Evolutionary conservation across 2,329 filamentous ascomycete species (phyloP).

Genomic region (Drechslera avenae): DNA sequence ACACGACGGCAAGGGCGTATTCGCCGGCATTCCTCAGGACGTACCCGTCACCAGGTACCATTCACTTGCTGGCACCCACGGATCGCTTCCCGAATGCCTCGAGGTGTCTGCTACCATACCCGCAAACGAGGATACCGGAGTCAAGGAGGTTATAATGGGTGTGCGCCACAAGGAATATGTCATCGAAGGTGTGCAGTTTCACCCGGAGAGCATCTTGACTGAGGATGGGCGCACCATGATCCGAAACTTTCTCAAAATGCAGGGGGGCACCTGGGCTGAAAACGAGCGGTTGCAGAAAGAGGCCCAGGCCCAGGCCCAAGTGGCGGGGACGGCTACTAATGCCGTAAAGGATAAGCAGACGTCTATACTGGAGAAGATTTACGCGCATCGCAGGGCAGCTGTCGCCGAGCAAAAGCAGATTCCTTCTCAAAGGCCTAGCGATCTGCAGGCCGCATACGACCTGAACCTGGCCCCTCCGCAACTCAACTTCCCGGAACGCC

Average conservation of each 20-base stretch:
- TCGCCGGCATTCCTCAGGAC: slow-evolving; percentile 76
- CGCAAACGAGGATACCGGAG: slow-evolving; percentile 71
- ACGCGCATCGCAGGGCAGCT: slow-evolving; percentile 74
- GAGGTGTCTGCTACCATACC: slow-evolving; percentile 88
- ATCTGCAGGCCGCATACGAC: slow-evolving; percentile 85
- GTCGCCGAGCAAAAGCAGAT: slow-evolving; percentile 82
- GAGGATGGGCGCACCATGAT: slow-evolving; percentile 88
- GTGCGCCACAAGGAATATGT: slow-evolving; percentile 89
- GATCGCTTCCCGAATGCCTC: slow-evolving; percentile 81
- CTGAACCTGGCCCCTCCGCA: slow-evolving; percentile 83
- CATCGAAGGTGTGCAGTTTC: slow-evolving; percentile 97
- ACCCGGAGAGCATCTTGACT: slow-evolving; percentile 95
- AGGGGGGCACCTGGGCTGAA: slow-evolving; percentile 88
- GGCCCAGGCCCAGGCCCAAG: slow-evolving; percentile 35
- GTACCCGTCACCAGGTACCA: slow-evolving; percentile 94
- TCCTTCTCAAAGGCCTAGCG: slow-evolving; percentile 80
- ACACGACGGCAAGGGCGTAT: slow-evolving; percentile 92
- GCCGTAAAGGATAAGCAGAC: slow-evolving; percentile 63
- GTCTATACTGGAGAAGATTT: slow-evolving; percentile 91
- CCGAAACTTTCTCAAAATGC: slow-evolving; percentile 86
- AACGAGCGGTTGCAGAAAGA: slow-evolving; percentile 63
- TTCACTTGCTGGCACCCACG: slow-evolving; percentile 89
- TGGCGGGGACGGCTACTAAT: slow-evolving; percentile 40
- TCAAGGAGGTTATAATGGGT: slow-evolving; percentile 91
- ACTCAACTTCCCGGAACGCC: slow-evolving; percentile 76